These are phyloP conservation scores for Torrubiella hemipterigena DNA, from an alignment of 2,329 filamentous ascomycete genomes.

Conservation along the genomic window DNA sequence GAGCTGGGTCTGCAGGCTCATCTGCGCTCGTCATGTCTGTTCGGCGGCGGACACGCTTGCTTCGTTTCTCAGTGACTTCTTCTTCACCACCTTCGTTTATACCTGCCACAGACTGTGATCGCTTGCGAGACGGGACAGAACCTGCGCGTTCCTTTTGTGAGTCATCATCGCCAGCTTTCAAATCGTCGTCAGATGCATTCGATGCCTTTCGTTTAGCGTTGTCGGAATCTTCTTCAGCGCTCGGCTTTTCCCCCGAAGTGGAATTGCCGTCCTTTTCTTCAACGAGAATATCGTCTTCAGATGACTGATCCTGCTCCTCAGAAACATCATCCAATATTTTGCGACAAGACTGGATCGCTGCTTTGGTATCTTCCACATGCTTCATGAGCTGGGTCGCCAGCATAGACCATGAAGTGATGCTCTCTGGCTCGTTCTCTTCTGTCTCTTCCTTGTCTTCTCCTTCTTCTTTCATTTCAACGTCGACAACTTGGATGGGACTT, in stretches of 20 bases:
- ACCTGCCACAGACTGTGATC: conserved; percentile 51
- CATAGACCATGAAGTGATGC: conserved; percentile 18
- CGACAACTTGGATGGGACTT: conserved; percentile 5
- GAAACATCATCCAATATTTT: too few relatives aligned
- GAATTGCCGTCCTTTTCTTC: conserved; percentile 9
- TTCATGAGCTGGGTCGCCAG: conserved; percentile 21
- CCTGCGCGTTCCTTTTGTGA: conserved; percentile 21
- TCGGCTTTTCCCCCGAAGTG: too few relatives aligned
- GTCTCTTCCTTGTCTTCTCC: conserved; percentile 8
- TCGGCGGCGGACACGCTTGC: conserved; percentile 51
- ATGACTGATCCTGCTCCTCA: conserved; percentile 1
- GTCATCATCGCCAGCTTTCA: conserved; percentile 15
- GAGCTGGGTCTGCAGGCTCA: conserved; percentile 39
- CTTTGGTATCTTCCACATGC: conserved; percentile 15
- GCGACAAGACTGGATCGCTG: conserved; percentile 7
- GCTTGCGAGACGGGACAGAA: conserved; percentile 39
- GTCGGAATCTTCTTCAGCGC: conserved; percentile 4
- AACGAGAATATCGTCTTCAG: conserved; percentile 1
- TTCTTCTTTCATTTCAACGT: conserved; percentile 5
- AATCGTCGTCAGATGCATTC: conserved; percentile 12
- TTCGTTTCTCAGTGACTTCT: conserved; percentile 44
- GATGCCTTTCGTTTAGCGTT: conserved; percentile 11
- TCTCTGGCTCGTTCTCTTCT: conserved; percentile 10
- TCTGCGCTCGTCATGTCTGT: conserved; percentile 39
- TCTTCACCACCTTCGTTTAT: conserved; percentile 47